phyloP scores from a whole-genome alignment of 2,329 filamentous ascomycete genomes.

The Xylaria sp. region DNA sequence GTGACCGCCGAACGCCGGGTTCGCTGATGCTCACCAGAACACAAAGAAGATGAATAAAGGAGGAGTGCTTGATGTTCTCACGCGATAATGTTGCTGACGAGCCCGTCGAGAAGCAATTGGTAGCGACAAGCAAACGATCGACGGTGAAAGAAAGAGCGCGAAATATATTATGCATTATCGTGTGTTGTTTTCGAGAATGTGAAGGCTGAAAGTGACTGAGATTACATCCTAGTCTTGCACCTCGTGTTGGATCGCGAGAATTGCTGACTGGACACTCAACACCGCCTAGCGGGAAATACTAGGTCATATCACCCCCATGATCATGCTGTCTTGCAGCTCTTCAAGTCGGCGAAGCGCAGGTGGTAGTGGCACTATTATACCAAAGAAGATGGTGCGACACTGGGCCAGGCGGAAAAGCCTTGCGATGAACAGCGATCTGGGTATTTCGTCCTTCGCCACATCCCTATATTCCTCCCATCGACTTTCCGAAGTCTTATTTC shows the following conservation, averaged over 20 bases:
- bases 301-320: conserved; percentile 3
- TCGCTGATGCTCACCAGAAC: conserved; percentile 39
- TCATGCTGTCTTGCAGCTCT: conserved; percentile 9
- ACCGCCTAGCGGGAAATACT: conserved; percentile 7
- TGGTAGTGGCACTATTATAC: not conserved
- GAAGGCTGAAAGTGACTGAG: conserved; percentile 1
- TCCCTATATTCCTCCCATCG: conserved; percentile 14
- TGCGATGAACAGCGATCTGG: not conserved
- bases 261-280: not conserved
- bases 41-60: conserved; percentile 30
- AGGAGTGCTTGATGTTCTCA: conserved; percentile 29
- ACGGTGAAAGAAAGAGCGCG: conserved; percentile 26
- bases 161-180: conserved; percentile 46
- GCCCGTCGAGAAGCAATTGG: conserved; percentile 38
- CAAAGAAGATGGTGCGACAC: not conserved
- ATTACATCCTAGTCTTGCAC: not conserved
- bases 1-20: conserved; percentile 42
- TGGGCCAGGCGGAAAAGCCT: not conserved
- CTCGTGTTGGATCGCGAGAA: not conserved
- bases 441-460: conserved; percentile 10
- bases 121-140: conserved; percentile 35
- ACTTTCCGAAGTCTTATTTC: conserved; percentile 28
- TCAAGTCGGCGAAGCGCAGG: conserved; percentile 2
- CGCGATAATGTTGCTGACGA: conserved; percentile 36
- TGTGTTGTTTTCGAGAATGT: conserved; percentile 26